phyloP scores from a whole-genome alignment of 306 rosid species.

The Cucumis melo region DNA sequence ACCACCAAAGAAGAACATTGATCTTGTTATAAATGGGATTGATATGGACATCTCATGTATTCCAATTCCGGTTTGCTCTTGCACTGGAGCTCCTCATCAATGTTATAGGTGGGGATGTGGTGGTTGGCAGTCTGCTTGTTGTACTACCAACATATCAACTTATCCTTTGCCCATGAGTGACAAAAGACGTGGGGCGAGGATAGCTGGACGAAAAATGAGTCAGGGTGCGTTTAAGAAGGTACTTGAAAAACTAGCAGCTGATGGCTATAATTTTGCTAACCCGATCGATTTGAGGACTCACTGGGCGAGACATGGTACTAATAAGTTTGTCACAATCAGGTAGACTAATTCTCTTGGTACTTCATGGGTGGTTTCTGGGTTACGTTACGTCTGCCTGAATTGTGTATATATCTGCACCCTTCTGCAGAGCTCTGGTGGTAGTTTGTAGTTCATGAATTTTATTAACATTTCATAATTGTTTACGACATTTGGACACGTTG shows the following conservation, averaged over 20 bases:
- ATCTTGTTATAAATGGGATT: conserved; percentile 74
- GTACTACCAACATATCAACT: conserved; percentile 73
- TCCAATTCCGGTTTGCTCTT: conserved; percentile 90
- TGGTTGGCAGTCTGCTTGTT: conserved; percentile 98
- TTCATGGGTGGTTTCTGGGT: not conserved
- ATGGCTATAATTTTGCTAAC: conserved; percentile 86
- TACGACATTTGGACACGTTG: not conserved
- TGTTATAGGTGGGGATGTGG: conserved; percentile 99
- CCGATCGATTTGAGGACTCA: conserved; percentile 90
- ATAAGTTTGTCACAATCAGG: conserved; percentile 98
- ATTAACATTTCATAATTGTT: conserved; percentile 9
- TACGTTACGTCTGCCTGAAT: conserved; percentile 5
- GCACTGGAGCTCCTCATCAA: conserved; percentile 87
- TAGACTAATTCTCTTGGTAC: conserved; percentile 26
- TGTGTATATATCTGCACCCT: conserved; percentile 12
- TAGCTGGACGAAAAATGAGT: conserved; percentile 99
- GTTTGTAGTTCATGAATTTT: conserved; percentile 8
- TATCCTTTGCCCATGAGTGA: conserved; percentile 99
- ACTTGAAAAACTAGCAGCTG: conserved; percentile 88
- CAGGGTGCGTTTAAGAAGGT: conserved; percentile 99
- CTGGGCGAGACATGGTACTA: conserved; percentile 99
- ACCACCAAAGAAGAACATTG: conserved; percentile 63
- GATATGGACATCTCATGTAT: conserved; percentile 82
- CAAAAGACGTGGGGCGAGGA: conserved; percentile 94
- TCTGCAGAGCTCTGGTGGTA: conserved; percentile 11